Conservation (phyloP, 148 eudicot species). For the Fagopyrum tataricum region DNA sequence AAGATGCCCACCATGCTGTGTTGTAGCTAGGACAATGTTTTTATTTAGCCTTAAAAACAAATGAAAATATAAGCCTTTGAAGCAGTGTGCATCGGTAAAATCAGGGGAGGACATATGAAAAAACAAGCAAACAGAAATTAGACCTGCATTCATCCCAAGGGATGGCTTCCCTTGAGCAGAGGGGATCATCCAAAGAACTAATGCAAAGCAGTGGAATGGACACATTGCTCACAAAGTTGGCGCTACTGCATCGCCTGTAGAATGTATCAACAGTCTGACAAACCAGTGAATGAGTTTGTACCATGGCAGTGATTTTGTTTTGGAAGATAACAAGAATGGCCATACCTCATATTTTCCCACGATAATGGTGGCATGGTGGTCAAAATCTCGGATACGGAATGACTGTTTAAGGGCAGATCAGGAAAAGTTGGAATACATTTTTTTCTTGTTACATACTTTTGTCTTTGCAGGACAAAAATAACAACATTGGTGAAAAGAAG, state of each 20-base stretch:
- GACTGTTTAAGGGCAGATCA: conserved; percentile 33
- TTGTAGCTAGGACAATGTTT: conserved; percentile 72
- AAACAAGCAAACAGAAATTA: not conserved
- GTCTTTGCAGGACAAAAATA: not conserved
- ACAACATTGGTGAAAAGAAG: not conserved
- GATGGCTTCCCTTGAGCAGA: conserved; percentile 89
- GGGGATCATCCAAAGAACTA: conserved; percentile 92
- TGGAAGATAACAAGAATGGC: not conserved
- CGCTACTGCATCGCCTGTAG: conserved; percentile 75
- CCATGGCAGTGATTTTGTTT: not conserved
- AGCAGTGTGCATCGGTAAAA: not conserved
- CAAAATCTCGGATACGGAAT: conserved; percentile 79
- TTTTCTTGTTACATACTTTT: not conserved
- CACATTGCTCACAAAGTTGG: conserved; percentile 54
- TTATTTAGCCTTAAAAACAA: conserved; percentile 47
- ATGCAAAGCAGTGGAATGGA: conserved; percentile 84
- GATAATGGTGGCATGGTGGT: conserved; percentile 69
- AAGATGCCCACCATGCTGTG: conserved; percentile 89
- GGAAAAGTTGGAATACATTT: not conserved
- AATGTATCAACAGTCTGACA: conserved; percentile 82
- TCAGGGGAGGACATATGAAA: not conserved
- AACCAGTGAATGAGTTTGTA: conserved; percentile 13
- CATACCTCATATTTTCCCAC: conserved; percentile 80
- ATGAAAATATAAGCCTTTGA: no score
- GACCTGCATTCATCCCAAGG: conserved; percentile 99